Base-by-base conservation (phyloP, 2,329 filamentous ascomycete genomes). In the Clonostachys sp. region DNA sequence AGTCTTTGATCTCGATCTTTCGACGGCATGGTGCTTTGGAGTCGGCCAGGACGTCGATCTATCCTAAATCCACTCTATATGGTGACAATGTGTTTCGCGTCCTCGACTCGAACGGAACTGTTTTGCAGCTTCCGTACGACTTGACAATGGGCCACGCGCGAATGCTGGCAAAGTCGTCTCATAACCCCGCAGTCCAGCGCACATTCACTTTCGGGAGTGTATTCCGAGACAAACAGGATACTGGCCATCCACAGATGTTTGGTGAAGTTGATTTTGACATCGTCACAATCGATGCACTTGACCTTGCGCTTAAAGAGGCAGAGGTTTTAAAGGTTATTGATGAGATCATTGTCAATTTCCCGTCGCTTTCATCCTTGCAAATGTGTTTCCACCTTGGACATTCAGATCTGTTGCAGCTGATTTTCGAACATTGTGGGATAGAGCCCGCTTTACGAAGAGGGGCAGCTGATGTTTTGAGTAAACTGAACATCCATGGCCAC, bases 231-330 rank as follows among this genome's bases (percentile, higher is more conserved):
- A 84, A 80, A 42, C 75, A 83, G 44, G 84, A 84, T 47, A 91
- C 89, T 8, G 88, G 89, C 3, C 88, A 95, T 55, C 94, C 94
- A 7, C 78, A 80, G 48, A 87, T 86, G 58, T 87, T 89, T 61
- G 87, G 89, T 10, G 94, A 97, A 61, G 91, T 95, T 3, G 91
- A 97, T 63, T 99, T 97, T 63, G 94, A 99, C 66, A 91, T 99
- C 50, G 80, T 96, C n/a, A 92, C 91, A 1, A 80, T 82, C 41
- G 85, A 91, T 55, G 86, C 86, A 1, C 68, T 91, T 6, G 91
- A 97, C 58, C 73, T 95, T 42, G 86, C 91, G 2, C 66, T 96
- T 48, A 95, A 95, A 59, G 94, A 99, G 65, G 92, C 92, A 0
- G 92, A 97, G 65, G 86, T 91, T 1, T 81, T 99, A 55, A 97